These are phyloP conservation scores for Theobroma grandiflorum DNA, from an alignment of 441 rosid genomes.

Conservation along the genomic window DNA sequence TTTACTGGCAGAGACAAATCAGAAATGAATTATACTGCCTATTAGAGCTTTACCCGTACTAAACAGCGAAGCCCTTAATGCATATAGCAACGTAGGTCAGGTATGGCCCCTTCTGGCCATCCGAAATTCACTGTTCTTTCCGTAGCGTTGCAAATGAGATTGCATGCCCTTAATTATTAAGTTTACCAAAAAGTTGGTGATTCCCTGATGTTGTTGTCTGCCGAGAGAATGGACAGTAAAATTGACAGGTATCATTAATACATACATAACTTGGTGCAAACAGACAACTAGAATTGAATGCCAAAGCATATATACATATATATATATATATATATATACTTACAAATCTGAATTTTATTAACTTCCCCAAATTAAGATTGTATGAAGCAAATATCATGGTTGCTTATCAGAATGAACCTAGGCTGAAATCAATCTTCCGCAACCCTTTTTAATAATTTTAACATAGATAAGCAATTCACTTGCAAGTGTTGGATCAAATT, in stretches of 20 bases:
- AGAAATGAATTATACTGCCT: conserved; percentile 5
- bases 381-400: neutral
- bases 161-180: conserved; percentile 1
- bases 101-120: conserved; percentile 19
- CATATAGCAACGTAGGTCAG: neutral
- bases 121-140: conserved; percentile 1
- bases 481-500: neutral
- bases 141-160: conserved; percentile 2
- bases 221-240: conserved; percentile 25
- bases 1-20: neutral
- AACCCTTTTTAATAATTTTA: neutral
- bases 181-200: conserved; percentile 27
- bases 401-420: neutral
- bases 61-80: neutral
- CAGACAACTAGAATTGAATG: neutral
- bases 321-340: too few relatives aligned
- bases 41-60: neutral
- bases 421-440: neutral
- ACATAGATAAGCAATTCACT: too few relatives aligned
- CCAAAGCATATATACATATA: neutral
- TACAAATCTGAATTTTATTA: neutral
- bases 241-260: neutral
- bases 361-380: neutral
- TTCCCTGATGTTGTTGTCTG: conserved; percentile 18
- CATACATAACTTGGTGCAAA: neutral